Base-by-base conservation (phyloP, 2,329 filamentous ascomycete genomes). In the Xylariaceae sp. region DNA sequence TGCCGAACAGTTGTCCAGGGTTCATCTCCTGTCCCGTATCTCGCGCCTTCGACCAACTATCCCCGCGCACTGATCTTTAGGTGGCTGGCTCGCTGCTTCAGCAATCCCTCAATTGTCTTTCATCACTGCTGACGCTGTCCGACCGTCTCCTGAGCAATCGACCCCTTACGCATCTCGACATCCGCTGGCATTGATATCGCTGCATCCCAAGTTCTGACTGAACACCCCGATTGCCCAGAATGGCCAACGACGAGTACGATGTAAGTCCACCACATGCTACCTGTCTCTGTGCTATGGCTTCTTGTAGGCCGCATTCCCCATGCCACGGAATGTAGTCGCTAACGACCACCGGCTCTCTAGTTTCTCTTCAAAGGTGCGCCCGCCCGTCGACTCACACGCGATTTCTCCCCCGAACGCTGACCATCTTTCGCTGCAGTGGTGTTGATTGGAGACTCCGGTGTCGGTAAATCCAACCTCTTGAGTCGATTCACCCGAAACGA, bases 221-320 rank as follows among this genome's bases (percentile, higher is more conserved):
- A 63, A 54, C 50, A 44, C 56, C 53, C 42, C 54, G 52, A 64
- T 63, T 59, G 63, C 62, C 74, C 78, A 80, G 68, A 76, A 99
- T 97, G 94, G 94, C 92, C 72, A 99, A 97, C 86, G 94, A 99
- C 84, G 94, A 99, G 81, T 99, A 99, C 80, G 94, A 99, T 87
- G 92, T 97, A 80, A 81, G 91, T 77, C 49, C 54, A 45, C 30
- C 51, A 27, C 47, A 30, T 29, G 27, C 40, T 47, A 27, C 35
- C 47, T 50, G 72, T 41, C 47, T 51, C 72, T 45, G 52, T 54
- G 45, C 72, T 45, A 52, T 54, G 45, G 53, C 61, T 54, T 57
- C 62, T 58, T 62, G 65, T 3, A 27, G 43, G 61, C 60, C 60
- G 55, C 58, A 63, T 62, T 53, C 59, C 54, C 58, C 60, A 60